These are phyloP conservation scores for Prillingera fragicola DNA, from an alignment of 1,284 basidiomycete species.

Conservation along the genomic window DNA sequence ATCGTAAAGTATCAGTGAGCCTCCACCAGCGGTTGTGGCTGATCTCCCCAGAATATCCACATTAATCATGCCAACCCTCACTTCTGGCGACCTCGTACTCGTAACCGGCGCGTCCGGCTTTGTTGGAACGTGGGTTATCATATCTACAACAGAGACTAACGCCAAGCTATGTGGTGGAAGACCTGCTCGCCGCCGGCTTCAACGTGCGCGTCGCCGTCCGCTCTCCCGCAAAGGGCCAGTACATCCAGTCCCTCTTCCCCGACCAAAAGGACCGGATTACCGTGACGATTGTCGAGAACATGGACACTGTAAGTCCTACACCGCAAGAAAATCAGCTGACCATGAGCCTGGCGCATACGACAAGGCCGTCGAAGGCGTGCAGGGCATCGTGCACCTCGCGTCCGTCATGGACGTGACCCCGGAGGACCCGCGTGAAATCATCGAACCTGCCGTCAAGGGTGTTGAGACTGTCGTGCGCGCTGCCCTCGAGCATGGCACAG, in stretches of 20 bases:
- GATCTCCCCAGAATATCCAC: background rate
- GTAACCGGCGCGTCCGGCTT: slow-evolving; percentile 30
- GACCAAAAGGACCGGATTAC: slow-evolving; percentile 49
- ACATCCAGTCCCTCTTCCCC: slow-evolving; percentile 51
- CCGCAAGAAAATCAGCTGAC: background rate
- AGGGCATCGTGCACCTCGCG: slow-evolving; percentile 52
- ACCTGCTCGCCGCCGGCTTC: slow-evolving; percentile 33
- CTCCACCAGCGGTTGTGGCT: too few relatives aligned
- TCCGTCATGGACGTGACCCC: slow-evolving; percentile 10
- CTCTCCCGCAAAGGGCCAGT: slow-evolving; percentile 52
- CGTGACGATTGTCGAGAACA: slow-evolving; percentile 55
- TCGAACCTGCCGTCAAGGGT: background rate
- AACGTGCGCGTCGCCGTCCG: slow-evolving; percentile 57
- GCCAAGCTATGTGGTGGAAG: slow-evolving; percentile 24
- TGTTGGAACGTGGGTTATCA: slow-evolving; percentile 15
- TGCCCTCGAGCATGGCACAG: background rate
- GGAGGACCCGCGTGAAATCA: background rate
- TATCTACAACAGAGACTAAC: too few relatives aligned
- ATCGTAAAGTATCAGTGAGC: too few relatives aligned
- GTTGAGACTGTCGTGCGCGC: background rate
- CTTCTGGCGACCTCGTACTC: background rate
- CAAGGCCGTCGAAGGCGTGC: slow-evolving; percentile 60
- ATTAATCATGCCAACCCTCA: background rate
- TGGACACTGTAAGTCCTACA: slow-evolving; percentile 50
- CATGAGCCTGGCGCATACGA: slow-evolving; percentile 62